Evolutionary conservation across 345 rosid genomes (phyloP), one percentile per base, ranked within the genome.

Genomic region (Salix purpurea): DNA sequence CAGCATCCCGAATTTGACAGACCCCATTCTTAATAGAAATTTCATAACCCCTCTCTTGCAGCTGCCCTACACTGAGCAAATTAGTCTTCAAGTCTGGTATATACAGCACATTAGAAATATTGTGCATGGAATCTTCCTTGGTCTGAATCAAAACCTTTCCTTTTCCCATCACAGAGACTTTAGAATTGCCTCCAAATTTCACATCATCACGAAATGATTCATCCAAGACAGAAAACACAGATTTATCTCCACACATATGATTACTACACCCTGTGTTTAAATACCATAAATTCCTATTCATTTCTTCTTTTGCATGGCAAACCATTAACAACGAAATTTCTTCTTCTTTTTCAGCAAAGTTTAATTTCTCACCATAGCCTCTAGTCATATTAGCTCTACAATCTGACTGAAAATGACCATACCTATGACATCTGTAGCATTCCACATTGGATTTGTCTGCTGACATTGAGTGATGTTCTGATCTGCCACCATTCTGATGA

Each of bases 171-270:
- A 72, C 74, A 3, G 5, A 23, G 19, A 73, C 7, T 11, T 10
- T 73, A 1, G 30, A 8, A 40, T 73, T 73, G 36, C 60, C 40
- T 12, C 76, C 50, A 56, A 73, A 67, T 32, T 73, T 73, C 30
- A 73, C 67, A 73, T 16, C 34, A n/a, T 73, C 67, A 4, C 21
- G 19, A n/a, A 58, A 73, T 1, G 18, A 58, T 12, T 44, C 24
- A 36, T 76, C 74, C 68, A 76, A 54, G 24, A 12, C n/a, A 36
- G 54, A 48, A 5, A 76, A 76, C 56, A 28, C 30, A 23, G 15
- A 19, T 9, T 34, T 10, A n/a, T 76, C 18, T 4, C 66, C 78
- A 32, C 23, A 50, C 79, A 76, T 76, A 7, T 76, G 79, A n/a
- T 76, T 76, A 14, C 11, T 32, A 24, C 74, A 69, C 3, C 79